Evolutionary conservation across 768 basidiomycete species (phyloP).

Genomic region (Macrolepiota fuliginosa): DNA sequence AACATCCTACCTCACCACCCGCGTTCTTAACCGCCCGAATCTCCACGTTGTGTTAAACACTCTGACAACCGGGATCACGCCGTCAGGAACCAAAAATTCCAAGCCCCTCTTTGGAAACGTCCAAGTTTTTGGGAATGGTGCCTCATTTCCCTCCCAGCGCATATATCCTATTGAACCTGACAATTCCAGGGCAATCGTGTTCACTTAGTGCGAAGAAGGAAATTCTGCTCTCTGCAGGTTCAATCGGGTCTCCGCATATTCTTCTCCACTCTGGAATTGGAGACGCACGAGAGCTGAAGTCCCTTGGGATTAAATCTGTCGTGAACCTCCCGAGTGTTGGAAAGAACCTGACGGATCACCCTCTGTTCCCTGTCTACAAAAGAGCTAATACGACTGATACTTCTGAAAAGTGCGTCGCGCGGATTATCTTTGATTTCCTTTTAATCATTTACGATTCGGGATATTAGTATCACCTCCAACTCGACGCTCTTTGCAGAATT

Average conservation of each 20-base stretch:
- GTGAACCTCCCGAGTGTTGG: slow-evolving; percentile 29
- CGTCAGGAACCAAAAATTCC: background rate
- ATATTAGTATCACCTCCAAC: slow-evolving; percentile 6
- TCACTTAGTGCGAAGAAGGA: slow-evolving; percentile 1
- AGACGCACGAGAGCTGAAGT: slow-evolving; percentile 10
- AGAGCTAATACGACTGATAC: slow-evolving; percentile 12
- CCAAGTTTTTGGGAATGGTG: slow-evolving; percentile 3
- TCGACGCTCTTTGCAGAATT: slow-evolving; percentile 8
- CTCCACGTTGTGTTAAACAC: slow-evolving; percentile 29
- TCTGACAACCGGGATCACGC: slow-evolving; percentile 23
- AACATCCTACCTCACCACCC: slow-evolving; percentile 25
- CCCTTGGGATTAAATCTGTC: slow-evolving; percentile 21
- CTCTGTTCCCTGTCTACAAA: slow-evolving; percentile 14
- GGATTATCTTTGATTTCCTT: background rate
- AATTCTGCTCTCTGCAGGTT: slow-evolving; percentile 17
- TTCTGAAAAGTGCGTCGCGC: slow-evolving; percentile 6
- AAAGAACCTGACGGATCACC: slow-evolving; percentile 27
- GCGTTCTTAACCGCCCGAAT: slow-evolving; percentile 24
- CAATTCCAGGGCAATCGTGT: background rate
- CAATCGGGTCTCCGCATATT: slow-evolving; percentile 16
- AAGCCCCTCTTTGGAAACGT: background rate
- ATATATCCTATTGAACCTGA: too few relatives aligned
- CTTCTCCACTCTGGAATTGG: slow-evolving; percentile 20
- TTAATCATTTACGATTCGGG: too few relatives aligned
- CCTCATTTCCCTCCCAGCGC: background rate